Conservation (phyloP, 805 yeast species). For the Teunomyces pallodes region DNA sequence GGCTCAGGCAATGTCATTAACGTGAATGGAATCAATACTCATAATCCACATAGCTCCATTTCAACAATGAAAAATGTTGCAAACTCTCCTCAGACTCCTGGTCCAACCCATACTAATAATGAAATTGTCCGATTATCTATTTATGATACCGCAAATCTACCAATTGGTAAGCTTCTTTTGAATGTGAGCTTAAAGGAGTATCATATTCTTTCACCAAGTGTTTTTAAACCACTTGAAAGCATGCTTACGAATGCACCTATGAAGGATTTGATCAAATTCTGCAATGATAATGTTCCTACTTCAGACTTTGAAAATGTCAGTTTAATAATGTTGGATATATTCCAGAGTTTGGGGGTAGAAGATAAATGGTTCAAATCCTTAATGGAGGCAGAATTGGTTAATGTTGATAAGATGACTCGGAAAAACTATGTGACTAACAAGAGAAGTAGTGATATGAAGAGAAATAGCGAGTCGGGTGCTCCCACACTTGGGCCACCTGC, state of each 20-base stretch:
- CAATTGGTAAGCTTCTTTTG: slow-evolving; percentile 58
- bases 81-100: background rate
- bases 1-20: slow-evolving; percentile 21
- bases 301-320: slow-evolving; percentile 55
- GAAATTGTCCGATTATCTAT: slow-evolving; percentile 44
- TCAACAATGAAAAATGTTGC: background rate
- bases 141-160: slow-evolving; percentile 37
- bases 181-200: slow-evolving; percentile 50
- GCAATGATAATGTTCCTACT: slow-evolving; percentile 37
- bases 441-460: slow-evolving; percentile 15
- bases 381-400: slow-evolving; percentile 62
- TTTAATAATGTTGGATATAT: slow-evolving; percentile 64
- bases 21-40: slow-evolving; percentile 15
- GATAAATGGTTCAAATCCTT: slow-evolving; percentile 71
- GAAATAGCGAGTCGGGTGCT: slow-evolving; percentile 11
- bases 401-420: slow-evolving; percentile 44
- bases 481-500: slow-evolving; percentile 2
- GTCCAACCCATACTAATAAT: background rate
- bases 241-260: slow-evolving; percentile 55
- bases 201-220: slow-evolving; percentile 57
- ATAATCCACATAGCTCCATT: slow-evolving; percentile 7
- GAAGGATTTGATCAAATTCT: slow-evolving; percentile 49
- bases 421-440: slow-evolving; percentile 35
- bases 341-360: slow-evolving; percentile 66
- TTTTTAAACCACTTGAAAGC: slow-evolving; percentile 61